phyloP scores from a whole-genome alignment of 2,329 filamentous ascomycete genomes.

The Xenosphaeropsis pyriputrescens region DNA sequence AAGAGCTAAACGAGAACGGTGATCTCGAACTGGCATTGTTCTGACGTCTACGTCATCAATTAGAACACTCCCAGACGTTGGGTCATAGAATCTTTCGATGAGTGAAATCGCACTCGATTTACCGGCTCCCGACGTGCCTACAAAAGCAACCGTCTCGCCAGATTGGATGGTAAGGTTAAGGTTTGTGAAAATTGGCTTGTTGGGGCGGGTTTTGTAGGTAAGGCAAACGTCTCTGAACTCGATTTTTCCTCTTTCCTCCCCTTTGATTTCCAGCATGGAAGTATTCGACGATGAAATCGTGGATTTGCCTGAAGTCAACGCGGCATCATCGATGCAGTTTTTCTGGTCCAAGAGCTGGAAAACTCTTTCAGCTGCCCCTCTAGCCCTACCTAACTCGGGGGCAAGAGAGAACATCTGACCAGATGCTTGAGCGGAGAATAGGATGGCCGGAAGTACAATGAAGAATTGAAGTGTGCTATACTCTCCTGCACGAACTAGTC shows the following conservation, averaged over 20 bases:
- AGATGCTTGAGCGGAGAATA: conserved; percentile 60
- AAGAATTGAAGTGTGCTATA: conserved; percentile 58
- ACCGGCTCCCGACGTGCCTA: conserved; percentile 50
- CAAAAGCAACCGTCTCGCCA: conserved; percentile 47
- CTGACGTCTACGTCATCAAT: conserved; percentile 26
- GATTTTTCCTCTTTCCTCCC: conserved; percentile 19
- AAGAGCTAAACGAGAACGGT: conserved; percentile 36
- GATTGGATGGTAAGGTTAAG: conserved; percentile 41
- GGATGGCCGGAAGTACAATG: conserved; percentile 55
- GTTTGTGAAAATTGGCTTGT: conserved; percentile 39
- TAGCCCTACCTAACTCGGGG: conserved; percentile 58
- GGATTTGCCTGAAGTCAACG: background rate
- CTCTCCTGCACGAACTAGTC: conserved; percentile 49
- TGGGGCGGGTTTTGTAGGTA: conserved; percentile 46
- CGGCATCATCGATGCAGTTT: conserved; percentile 17
- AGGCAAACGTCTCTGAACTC: conserved; percentile 46
- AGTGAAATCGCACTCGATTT: conserved; percentile 51
- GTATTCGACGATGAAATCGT: background rate
- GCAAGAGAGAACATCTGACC: conserved; percentile 63
- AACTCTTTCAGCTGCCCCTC: conserved; percentile 43
- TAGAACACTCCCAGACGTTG: conserved; percentile 16
- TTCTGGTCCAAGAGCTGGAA: conserved; percentile 29
- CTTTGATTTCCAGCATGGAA: conserved; percentile 7
- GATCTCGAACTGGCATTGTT: conserved; percentile 24
- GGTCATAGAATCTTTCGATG: conserved; percentile 34